These are phyloP conservation scores for Stylonectria norvegica DNA, from an alignment of 2,329 filamentous ascomycete genomes.

Conservation along the genomic window DNA sequence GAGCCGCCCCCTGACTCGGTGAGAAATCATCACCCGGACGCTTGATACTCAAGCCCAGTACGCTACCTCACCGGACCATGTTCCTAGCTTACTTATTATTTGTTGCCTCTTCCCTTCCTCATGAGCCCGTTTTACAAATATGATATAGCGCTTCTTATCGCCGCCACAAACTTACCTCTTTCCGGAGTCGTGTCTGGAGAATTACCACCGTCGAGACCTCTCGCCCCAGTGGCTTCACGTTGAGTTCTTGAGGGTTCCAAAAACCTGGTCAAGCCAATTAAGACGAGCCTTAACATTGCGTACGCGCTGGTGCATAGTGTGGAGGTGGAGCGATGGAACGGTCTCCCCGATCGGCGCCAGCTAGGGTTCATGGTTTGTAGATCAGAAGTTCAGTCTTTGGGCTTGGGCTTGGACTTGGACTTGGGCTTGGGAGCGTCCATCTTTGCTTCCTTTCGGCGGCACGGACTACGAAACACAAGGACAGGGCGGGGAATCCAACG, in stretches of 20 bases:
- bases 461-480: too few species aligned
- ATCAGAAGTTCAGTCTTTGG: too few species aligned
- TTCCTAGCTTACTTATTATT: conserved; percentile 5
- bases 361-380: background rate
- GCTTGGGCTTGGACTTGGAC: too few species aligned
- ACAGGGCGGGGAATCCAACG: too few species aligned
- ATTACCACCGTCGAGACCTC: conserved; percentile 9
- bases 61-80: too few species aligned
- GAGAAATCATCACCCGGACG: background rate
- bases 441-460: too few species aligned
- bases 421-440: too few species aligned
- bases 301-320: background rate
- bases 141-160: too few species aligned
- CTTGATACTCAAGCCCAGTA: too few species aligned
- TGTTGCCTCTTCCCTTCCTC: too few species aligned
- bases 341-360: background rate
- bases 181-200: conserved; percentile 5
- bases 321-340: conserved; percentile 5
- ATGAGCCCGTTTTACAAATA: too few species aligned
- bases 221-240: background rate
- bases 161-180: conserved; percentile 9
- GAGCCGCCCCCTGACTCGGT: conserved; percentile 1
- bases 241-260: conserved; percentile 4
- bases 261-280: conserved; percentile 10
- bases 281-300: background rate